Base-by-base conservation (phyloP, 306 rosid genomes). In the Malus sylvestris region DNA sequence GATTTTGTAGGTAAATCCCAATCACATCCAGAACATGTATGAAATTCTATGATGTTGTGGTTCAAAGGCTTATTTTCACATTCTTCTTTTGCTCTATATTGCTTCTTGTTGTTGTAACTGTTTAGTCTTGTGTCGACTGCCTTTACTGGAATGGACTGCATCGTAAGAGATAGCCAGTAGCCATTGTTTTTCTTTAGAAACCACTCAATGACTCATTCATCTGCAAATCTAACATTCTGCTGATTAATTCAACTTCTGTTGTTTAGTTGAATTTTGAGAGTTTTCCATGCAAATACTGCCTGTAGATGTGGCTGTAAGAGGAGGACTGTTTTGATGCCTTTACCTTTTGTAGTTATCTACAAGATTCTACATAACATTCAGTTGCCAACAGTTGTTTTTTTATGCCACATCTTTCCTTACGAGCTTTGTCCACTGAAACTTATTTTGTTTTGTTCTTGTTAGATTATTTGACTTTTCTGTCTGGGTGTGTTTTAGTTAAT, bases 1-100 rank as follows among this genome's bases (percentile, higher is more conserved):
- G 97, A 95, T 70, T 78, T 90, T 64, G 88, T 90, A 23, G 97
- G 99, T 95, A 82, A 90, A 85, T 80, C 75, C 62, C 42, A 68
- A n/a, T 78, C 35, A 61, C 59, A 69, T n/a, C 15, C 74, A 3
- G 22, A 12, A 27, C 18, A 23, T 61, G 9, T 55, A 49, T 70
- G 3, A 57, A 29, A 68, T 49, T 44, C 27, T 49, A 70, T 52
- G 52, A 38, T 72, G 69, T 52, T 29, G 42, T 38, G 62, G 62
- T 79, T 18, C 44, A 52, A 70, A 55, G 13, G 45, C 68, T 75
- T 69, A 42, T 70, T 73, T 61, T 57, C 68, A 35, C 70, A 40
- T 65, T 76, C 2, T 35, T 75, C 77, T 79, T 38, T 67, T 23
- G 29, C 42, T 68, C 60, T 10, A 8, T 63, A 35, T 35, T 49